Base-by-base conservation (phyloP, 2,329 filamentous ascomycete species). In the Fusarium bactridioides region DNA sequence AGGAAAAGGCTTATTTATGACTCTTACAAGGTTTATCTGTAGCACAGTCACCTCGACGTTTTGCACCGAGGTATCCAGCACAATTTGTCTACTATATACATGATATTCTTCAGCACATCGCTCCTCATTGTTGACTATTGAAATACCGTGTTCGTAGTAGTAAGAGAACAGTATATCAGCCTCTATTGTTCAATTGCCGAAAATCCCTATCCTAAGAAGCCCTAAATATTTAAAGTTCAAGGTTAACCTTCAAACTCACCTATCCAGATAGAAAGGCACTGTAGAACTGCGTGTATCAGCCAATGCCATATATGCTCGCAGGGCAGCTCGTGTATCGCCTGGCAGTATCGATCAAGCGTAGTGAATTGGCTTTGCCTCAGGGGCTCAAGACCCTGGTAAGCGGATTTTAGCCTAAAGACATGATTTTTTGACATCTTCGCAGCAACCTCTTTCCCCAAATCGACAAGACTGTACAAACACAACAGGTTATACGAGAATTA, bases 321-420 rank as follows among this genome's bases (percentile, higher is more conserved):
- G 10, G 7, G 5, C 10, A 48, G 0, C 15, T 18, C 4, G 4
- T n/a, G 7, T n/a, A 4, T 48, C 45, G 7, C 7, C 4, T 9
- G 13, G 0, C 21, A 7, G 3, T 1, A n/a, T 31, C 10, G 4
- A 4, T 6, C 0, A n/a, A n/a, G 21, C 6, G 7, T n/a, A 4
- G 1, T 11, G 5, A n/a, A 21, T 12, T 6, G 6, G 10, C 21
- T 4, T n/a, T 31, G 1, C 10, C 9, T 21, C 0, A 3, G 25
- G 29, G 7, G 4, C 27, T 29, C 7, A 12, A 15, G 19, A 27
- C 3, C 25, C 13, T 10, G 19, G 19, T 5, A 29, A 29, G 10
- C 4, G 3, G 27, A 12, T n/a, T 6, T 48, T 31, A 31, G 45
- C 27, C 45, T 31, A 48, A 48, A 31, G 2, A 1, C 4, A 31